These are phyloP conservation scores for Didymella pomorum DNA, from an alignment of 2,329 filamentous ascomycete species.

Conservation along the genomic window DNA sequence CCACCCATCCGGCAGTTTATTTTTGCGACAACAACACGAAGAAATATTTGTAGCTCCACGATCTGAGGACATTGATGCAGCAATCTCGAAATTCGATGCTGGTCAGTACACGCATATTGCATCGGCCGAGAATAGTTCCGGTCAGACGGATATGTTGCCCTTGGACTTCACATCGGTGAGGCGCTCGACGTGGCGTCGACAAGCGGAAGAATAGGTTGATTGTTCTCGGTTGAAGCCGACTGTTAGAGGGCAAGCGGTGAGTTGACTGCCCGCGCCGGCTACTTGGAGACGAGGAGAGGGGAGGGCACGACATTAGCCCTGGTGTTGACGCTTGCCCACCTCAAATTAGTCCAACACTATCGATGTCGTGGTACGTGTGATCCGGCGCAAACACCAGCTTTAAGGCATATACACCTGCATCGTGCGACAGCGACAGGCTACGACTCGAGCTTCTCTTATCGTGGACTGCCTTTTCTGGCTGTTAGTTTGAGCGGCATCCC, in stretches of 20 bases:
- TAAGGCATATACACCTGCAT: constrained; percentile 30
- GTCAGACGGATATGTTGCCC: background rate
- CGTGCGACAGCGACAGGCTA: constrained; percentile 27
- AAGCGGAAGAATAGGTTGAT: background rate
- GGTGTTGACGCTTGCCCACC: constrained; percentile 11
- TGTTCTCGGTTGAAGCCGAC: constrained; percentile 15
- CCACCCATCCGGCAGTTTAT: constrained; percentile 13
- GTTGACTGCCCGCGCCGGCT: constrained; percentile 2
- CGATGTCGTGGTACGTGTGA: constrained; percentile 14
- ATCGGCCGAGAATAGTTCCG: background rate
- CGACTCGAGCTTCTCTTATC: constrained; percentile 25
- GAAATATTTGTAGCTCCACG: background rate
- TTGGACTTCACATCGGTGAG: constrained; percentile 4
- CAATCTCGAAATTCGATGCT: background rate
- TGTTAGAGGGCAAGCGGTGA: constrained; percentile 5
- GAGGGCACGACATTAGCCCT: constrained; percentile 15
- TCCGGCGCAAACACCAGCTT: constrained; percentile 17
- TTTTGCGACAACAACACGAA: constrained; percentile 17
- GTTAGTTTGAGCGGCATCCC: constrained; percentile 14
- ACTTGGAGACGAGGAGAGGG: constrained; percentile 18
- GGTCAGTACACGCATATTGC: background rate
- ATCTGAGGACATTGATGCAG: background rate
- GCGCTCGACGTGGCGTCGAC: constrained; percentile 2
- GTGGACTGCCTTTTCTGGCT: constrained; percentile 26
- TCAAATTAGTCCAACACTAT: constrained; percentile 13